Percentiles rank a stretch among this genome's conserved stretches.
Conservation (phyloP, 2,329 filamentous ascomycete genomes). For the Ceratocystiopsis sp. region DNA sequence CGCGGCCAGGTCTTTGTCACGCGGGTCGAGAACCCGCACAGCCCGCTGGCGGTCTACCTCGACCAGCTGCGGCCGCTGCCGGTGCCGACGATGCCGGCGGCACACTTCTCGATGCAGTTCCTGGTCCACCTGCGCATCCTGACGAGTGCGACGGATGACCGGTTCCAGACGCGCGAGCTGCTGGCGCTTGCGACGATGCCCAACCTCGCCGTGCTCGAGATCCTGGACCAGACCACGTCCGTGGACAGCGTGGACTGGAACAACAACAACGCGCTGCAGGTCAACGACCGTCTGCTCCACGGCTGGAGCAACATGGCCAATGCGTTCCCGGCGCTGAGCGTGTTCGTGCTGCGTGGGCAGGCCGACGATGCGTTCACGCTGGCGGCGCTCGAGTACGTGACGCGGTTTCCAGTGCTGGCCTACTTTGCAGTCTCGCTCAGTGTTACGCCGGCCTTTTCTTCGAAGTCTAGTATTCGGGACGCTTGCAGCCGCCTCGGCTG, state of each 20-base stretch:
- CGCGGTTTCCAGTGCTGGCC: slow-evolving; percentile 25
- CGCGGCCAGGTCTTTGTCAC: slow-evolving; percentile 2
- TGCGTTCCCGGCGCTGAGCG: slow-evolving; percentile 29
- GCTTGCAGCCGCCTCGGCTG: no score
- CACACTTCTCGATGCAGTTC: slow-evolving; percentile 10
- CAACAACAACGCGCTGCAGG: neutral
- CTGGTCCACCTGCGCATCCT: slow-evolving; percentile 14
- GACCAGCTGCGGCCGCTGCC: slow-evolving; percentile 1
- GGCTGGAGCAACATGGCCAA: slow-evolving; percentile 23
- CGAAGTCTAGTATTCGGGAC: no score
- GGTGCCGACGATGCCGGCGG: no score
- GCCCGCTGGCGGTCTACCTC: slow-evolving; percentile 2
- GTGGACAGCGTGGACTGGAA: no score
- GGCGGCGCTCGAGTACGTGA: slow-evolving; percentile 23
- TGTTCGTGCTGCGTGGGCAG: slow-evolving; percentile 21
- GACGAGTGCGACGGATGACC: neutral
- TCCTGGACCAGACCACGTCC: slow-evolving; percentile 14
- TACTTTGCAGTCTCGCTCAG: slow-evolving; percentile 25
- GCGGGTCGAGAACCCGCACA: neutral
- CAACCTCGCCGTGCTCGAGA: slow-evolving; percentile 31
- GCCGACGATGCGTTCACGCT: slow-evolving; percentile 15
- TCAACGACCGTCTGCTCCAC: slow-evolving; percentile 28
- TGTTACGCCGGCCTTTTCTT: slow-evolving; percentile 8
- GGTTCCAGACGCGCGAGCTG: slow-evolving; percentile 20
- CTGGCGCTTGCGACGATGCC: slow-evolving; percentile 23